These are phyloP conservation scores for Trichophyton schoenleinii DNA, from an alignment of 2,329 filamentous ascomycete species.

Conservation along the genomic window DNA sequence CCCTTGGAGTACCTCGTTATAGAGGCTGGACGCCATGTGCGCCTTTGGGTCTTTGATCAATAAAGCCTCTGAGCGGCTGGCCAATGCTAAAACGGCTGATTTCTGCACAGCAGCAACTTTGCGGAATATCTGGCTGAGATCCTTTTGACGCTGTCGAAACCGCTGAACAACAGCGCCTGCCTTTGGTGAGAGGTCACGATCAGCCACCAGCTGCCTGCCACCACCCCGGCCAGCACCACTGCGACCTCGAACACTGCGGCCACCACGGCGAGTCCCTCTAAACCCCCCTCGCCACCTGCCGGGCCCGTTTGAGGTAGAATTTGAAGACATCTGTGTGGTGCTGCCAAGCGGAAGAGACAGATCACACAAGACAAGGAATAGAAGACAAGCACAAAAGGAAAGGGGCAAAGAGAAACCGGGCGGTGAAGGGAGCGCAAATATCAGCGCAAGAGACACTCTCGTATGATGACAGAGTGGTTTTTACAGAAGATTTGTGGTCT, in stretches of 20 bases:
- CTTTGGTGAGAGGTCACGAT: constrained; percentile 23
- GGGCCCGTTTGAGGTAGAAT: constrained; percentile 8
- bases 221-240: constrained; percentile 19
- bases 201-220: constrained; percentile 21
- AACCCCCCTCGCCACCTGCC: constrained; percentile 20
- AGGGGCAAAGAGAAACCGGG: background rate
- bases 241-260: constrained; percentile 21
- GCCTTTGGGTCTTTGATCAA: constrained; percentile 30
- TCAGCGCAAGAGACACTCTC: background rate
- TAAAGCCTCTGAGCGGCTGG: constrained; percentile 27
- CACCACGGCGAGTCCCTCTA: constrained; percentile 10
- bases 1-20: constrained; percentile 23
- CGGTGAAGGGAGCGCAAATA: background rate
- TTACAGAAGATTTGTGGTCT: background rate
- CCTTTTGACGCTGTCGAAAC: constrained; percentile 31
- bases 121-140: constrained; percentile 32
- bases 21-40: constrained; percentile 30
- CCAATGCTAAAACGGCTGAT: constrained; percentile 29
- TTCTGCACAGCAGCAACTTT: constrained; percentile 31
- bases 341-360: background rate
- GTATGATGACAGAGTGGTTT: background rate
- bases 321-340: constrained; percentile 10
- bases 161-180: constrained; percentile 26
- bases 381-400: no score
- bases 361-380: background rate